Evolutionary conservation across 371 early-diverging fungal species (phyloP).

Genomic region (Rhizomucor pusillus): DNA sequence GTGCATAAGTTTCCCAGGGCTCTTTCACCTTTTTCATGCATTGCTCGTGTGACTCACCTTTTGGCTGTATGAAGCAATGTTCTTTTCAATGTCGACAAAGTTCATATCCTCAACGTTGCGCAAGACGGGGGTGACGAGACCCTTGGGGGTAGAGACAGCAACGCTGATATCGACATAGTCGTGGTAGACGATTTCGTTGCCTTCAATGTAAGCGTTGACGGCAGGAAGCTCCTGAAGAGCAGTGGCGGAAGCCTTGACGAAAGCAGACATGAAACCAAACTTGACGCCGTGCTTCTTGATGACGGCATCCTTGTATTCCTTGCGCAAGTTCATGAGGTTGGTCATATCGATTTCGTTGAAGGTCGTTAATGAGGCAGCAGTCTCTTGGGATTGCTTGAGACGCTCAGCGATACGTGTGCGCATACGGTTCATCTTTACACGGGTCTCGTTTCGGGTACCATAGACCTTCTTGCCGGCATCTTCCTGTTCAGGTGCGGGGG

Average conservation of each 20-base stretch:
- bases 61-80: constrained; percentile 81
- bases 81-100: constrained; percentile 89
- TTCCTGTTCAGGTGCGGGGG: constrained; percentile 13
- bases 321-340: constrained; percentile 85
- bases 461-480: constrained; percentile 24
- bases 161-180: constrained; percentile 95
- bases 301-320: constrained; percentile 91
- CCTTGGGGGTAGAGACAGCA: constrained; percentile 98
- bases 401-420: constrained; percentile 90
- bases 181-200: constrained; percentile 83
- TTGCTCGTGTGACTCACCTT: constrained; percentile 52
- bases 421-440: constrained; percentile 98
- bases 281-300: constrained; percentile 94
- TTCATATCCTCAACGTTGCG: constrained; percentile 87
- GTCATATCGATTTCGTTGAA: constrained; percentile 99
- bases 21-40: background rate
- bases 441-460: constrained; percentile 59
- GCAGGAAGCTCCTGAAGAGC: constrained; percentile 89
- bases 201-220: constrained; percentile 92
- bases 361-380: constrained; percentile 95
- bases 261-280: constrained; percentile 98
- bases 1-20: constrained; percentile 1
- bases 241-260: constrained; percentile 85
- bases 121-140: constrained; percentile 95
- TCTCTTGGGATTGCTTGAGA: constrained; percentile 96